A percentile compares a stretch with the other conserved stretches of the same genome.
Conservation (phyloP, 169 alveolate species). For the Eimeria sp. region DNA sequence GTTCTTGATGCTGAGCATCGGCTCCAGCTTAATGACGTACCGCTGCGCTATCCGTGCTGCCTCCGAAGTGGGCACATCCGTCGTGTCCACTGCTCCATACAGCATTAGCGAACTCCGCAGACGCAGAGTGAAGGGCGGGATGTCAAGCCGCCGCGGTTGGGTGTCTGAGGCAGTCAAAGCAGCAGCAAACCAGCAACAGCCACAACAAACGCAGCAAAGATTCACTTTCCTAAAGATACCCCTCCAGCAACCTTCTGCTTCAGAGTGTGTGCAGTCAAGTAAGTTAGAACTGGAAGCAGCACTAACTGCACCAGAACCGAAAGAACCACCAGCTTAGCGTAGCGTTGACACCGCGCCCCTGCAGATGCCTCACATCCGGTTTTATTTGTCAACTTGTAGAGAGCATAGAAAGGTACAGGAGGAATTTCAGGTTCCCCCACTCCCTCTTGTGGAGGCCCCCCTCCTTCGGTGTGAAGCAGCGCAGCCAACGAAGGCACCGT, state of each 20-base stretch:
- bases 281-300: too few relatives aligned
- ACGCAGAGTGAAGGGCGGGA: slow-evolving; percentile 86
- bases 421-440: slow-evolving; percentile 35
- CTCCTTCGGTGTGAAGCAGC: slow-evolving; percentile 68
- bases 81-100: slow-evolving; percentile 85
- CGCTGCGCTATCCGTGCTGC: slow-evolving; percentile 86
- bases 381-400: slow-evolving; percentile 45
- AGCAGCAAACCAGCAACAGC: neutral
- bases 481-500: slow-evolving; percentile 56
- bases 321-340: too few relatives aligned
- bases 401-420: slow-evolving; percentile 56
- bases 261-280: too few relatives aligned
- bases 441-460: slow-evolving; percentile 67
- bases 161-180: neutral
- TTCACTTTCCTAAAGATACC: too few relatives aligned
- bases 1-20: slow-evolving; percentile 87
- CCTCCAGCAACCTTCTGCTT: too few relatives aligned
- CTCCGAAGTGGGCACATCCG: slow-evolving; percentile 87
- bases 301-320: too few relatives aligned
- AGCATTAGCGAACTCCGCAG: slow-evolving; percentile 86
- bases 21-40: slow-evolving; percentile 87
- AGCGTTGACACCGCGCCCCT: neutral
- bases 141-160: slow-evolving; percentile 84
- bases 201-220: neutral
- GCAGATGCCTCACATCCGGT: slow-evolving; percentile 16